Conservation (phyloP, 495 filamentous ascomycete species). For the Xylaria nigripes region DNA sequence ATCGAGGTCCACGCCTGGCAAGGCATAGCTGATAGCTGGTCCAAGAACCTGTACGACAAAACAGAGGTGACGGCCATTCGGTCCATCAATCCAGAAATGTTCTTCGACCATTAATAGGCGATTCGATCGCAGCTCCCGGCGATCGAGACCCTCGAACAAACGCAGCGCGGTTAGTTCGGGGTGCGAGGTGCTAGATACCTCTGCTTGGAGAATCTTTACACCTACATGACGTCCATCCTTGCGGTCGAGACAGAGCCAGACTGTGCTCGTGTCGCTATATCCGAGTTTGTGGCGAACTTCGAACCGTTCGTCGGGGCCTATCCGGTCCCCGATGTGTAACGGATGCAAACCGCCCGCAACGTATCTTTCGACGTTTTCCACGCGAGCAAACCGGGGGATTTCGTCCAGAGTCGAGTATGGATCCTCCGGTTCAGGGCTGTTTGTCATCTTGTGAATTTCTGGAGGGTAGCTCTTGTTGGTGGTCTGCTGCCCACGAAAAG, state of each 20-base stretch:
- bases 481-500: background rate
- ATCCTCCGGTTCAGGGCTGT: background rate
- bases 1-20: background rate
- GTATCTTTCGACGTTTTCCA: conserved; percentile 19
- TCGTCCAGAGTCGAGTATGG: background rate
- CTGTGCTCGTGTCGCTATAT: conserved; percentile 40
- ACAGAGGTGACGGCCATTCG: conserved; percentile 29
- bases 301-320: conserved; percentile 27
- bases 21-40: background rate
- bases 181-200: background rate
- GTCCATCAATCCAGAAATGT: conserved; percentile 28
- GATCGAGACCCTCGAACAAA: background rate
- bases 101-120: conserved; percentile 12
- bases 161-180: conserved; percentile 8
- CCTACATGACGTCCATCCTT: background rate
- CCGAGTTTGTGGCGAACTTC: conserved; percentile 45
- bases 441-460: background rate
- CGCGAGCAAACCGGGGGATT: background rate
- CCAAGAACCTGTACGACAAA: conserved; percentile 14
- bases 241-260: conserved; percentile 42
- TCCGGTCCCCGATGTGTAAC: conserved; percentile 35
- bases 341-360: conserved; percentile 33
- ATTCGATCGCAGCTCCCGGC: background rate
- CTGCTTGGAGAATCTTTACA: background rate
- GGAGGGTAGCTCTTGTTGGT: background rate